These are phyloP conservation scores for Pleurotus citrinopileatus DNA, from an alignment of 768 basidiomycete genomes.

Conservation along the genomic window DNA sequence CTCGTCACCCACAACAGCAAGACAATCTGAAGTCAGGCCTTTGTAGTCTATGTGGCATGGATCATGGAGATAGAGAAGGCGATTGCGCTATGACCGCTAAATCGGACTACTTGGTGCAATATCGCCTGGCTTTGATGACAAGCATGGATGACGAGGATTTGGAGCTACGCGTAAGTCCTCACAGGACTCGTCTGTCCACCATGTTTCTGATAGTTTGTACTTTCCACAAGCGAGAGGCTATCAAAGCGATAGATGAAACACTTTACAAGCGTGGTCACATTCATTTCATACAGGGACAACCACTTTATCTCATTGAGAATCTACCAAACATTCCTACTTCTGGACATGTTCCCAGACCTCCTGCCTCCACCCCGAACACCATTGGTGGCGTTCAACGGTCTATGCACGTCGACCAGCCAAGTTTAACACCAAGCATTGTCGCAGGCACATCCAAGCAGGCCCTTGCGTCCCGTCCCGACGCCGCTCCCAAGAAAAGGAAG, in stretches of 20 bases:
- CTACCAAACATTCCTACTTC: slow-evolving; percentile 14
- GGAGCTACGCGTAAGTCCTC: slow-evolving; percentile 53
- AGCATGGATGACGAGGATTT: slow-evolving; percentile 66
- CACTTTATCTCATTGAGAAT: slow-evolving; percentile 50
- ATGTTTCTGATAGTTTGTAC: slow-evolving; percentile 11
- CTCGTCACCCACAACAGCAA: not conserved
- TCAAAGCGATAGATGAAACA: slow-evolving; percentile 66
- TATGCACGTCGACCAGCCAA: not conserved
- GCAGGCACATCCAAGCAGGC: slow-evolving; percentile 26
- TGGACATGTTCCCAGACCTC: no score
- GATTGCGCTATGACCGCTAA: slow-evolving; percentile 64
- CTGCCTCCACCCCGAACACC: no score
- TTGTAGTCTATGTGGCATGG: slow-evolving; percentile 63
- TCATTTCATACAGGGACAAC: slow-evolving; percentile 59
- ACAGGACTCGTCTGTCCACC: no score
- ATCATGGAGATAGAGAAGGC: slow-evolving; percentile 43
- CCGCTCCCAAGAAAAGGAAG: slow-evolving; percentile 27
- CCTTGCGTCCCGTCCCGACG: slow-evolving; percentile 19
- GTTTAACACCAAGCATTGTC: not conserved
- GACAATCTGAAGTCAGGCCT: slow-evolving; percentile 17
- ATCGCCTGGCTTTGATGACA: slow-evolving; percentile 61
- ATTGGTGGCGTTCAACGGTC: not conserved
- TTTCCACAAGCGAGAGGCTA: slow-evolving; percentile 52
- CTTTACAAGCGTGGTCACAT: slow-evolving; percentile 54
- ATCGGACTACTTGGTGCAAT: slow-evolving; percentile 66